Base-by-base conservation (phyloP, 805 yeast genomes). In the Ogataea sp. region DNA sequence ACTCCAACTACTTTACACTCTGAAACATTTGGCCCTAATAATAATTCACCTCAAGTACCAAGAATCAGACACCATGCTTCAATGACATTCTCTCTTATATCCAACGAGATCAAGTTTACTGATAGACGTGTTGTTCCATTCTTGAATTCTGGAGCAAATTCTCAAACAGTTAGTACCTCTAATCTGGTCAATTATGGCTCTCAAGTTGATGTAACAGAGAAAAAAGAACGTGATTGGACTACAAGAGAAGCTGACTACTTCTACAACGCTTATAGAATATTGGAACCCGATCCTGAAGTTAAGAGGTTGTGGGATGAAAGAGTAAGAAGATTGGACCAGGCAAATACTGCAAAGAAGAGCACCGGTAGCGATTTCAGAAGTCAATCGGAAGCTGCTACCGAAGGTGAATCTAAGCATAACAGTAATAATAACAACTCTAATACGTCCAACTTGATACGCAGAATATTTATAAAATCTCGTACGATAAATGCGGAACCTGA, bases 231-330 rank as follows among this genome's bases (percentile, higher is more conserved):
- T 10, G 80, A 79, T 51, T 78, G 78, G 53, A 70, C 80, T 0
- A 70, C 71, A 2, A 61, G 85, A 42, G 85, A 79, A 50, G 79
- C 75, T 1, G 85, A 79, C 51, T 47, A 65, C 25, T 74, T 75
- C 42, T 71, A 62, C 48, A 59, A 64, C 32, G 66, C 66, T 35
- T 65, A 58, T 44, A 59, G 69, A 40, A 59, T 59, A 17, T 37
- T 50, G 8, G 59, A 59, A 14, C 71, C 73, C 24, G 80, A 73
- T 49, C 72, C 73, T 0, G 80, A 73, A 44, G 68, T 74, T 36
- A 65, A 64, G 45, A 63, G 62, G 15, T 56, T 74, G 30, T 74
- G 80, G 80, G 73, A 68, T 24, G 61, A 68, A 3, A 62, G 80
- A 59, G 62, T 57, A 43, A 52, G 48, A 24, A 52, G 54, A 34